Evolutionary conservation across 2,329 filamentous ascomycete genomes (phyloP), one percentile per base, ranked within the genome.

Genomic region (Zymoseptoria crescenta): DNA sequence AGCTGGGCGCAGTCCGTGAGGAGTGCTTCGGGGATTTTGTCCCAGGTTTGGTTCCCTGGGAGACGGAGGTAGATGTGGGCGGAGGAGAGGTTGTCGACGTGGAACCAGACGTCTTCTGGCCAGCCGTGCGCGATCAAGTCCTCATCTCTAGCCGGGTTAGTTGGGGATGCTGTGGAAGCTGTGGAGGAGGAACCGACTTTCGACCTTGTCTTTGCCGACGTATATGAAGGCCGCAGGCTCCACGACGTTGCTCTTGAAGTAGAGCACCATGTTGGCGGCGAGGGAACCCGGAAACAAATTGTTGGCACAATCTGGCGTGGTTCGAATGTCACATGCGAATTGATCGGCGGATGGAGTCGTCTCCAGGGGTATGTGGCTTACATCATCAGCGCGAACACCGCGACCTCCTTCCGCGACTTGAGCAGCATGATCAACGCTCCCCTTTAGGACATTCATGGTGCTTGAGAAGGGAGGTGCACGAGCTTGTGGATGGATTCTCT

Each of bases 41-140:
- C 91, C 94, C 94, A 99, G 49, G 83, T 80, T 66, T 94, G 85
- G 59, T 85, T 87, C 50, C 93, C 86, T 1, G 59, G 65, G 66
- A 97, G 81, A 35, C 94, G 88, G 35, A 99, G 84, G 76, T 99
- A 99, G 69, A 99, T 91, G 76, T 99, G 94, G 1, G 94, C 94
- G 68, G 89, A 95, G 49, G 92, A 96, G 35, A 99, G 83, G 74
- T 99, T 99, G 80, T 99, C 94, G 68, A 88, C 94, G 80, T 99
- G 94, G 72, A 99, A 99, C 94, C 94, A 99, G 70, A 99, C 86
- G 79, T 99, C 94, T 73, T 96, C 88, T 54, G 96, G 91, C 83
- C 91, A 90, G 65, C 94, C 94, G 74, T 89, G 88, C 70, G 93
- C 90, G 74, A 99, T 97, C 68, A 99, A 77, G 67, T 96, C 91